phyloP scores from a whole-genome alignment of 345 rosid genomes.

The Lumnitzera racemosa region DNA sequence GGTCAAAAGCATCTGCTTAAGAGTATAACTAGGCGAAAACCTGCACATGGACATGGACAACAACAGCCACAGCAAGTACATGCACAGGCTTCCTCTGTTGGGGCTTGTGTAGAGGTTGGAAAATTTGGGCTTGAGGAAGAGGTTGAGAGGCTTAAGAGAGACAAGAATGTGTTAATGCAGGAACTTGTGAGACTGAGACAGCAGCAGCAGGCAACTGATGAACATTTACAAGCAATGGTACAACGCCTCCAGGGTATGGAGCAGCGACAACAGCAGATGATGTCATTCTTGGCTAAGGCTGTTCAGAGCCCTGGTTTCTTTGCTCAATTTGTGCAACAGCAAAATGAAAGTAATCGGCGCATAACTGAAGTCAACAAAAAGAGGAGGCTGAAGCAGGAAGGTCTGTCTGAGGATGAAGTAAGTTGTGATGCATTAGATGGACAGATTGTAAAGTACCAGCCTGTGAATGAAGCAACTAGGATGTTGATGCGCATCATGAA shows the following conservation, averaged over 20 bases:
- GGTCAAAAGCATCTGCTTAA: conserved; percentile 86
- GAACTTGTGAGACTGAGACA: conserved; percentile 90
- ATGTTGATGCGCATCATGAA: conserved; percentile 70
- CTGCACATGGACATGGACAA: conserved; percentile 62
- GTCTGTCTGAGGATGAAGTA: conserved; percentile 35
- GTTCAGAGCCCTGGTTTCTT: conserved; percentile 90
- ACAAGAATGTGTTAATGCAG: conserved; percentile 98
- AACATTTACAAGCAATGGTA: conserved; percentile 78
- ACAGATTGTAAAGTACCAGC: conserved; percentile 88
- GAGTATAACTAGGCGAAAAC: conserved; percentile 75
- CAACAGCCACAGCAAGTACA: conserved; percentile 57
- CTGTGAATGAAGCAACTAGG: conserved; percentile 68
- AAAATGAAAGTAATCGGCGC: conserved; percentile 70
- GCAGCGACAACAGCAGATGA: conserved; percentile 95
- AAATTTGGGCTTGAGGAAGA: conserved; percentile 97
- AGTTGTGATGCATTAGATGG: conserved; percentile 50
- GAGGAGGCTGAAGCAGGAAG: conserved; percentile 79
- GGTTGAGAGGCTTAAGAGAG: conserved; percentile 96
- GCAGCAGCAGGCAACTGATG: conserved; percentile 90
- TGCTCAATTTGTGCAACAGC: conserved; percentile 94
- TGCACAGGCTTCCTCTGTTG: conserved; percentile 67
- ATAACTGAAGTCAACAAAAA: conserved; percentile 77
- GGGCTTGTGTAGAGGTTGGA: conserved; percentile 96
- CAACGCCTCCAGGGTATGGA: conserved; percentile 98
- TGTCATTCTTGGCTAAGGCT: conserved; percentile 96